Percentiles rank a stretch among this genome's conserved stretches.
phyloP scores from a whole-genome alignment of 2,329 filamentous ascomycete species.

The Neoarthrinium moseri region DNA sequence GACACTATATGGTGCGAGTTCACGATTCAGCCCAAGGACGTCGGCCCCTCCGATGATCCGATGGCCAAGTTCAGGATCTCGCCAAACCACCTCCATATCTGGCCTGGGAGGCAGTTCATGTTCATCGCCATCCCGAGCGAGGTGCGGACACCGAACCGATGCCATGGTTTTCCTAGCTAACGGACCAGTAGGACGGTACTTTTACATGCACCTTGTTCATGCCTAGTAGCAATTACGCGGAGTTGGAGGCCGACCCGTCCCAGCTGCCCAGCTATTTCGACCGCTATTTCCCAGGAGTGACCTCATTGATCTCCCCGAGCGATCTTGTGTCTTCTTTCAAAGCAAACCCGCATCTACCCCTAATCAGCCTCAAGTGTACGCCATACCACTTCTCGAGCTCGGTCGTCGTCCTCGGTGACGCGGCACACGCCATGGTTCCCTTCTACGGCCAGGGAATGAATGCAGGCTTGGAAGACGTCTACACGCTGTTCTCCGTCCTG shows the following conservation, averaged over 20 bases:
- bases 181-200: constrained; percentile 66
- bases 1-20: constrained; percentile 98
- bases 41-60: constrained; percentile 23
- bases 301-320: constrained; percentile 63
- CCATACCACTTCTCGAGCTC: constrained; percentile 80
- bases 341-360: constrained; percentile 81
- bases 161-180: constrained; percentile 8
- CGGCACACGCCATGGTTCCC: constrained; percentile 95
- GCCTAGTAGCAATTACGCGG: constrained; percentile 65
- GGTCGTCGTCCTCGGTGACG: constrained; percentile 86
- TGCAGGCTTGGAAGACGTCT: constrained; percentile 90
- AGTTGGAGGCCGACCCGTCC: constrained; percentile 62
- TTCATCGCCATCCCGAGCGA: constrained; percentile 91
- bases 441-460: constrained; percentile 99
- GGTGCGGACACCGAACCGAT: constrained; percentile 33
- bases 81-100: constrained; percentile 94
- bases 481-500: constrained; percentile 78
- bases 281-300: constrained; percentile 82
- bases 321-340: constrained; percentile 74
- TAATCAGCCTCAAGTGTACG: constrained; percentile 90
- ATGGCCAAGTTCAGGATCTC: constrained; percentile 70
- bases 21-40: constrained; percentile 61
- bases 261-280: constrained; percentile 74
- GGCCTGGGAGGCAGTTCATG: constrained; percentile 93
- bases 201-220: constrained; percentile 96